Conservation (phyloP, 1,284 basidiomycete species). For the Albatrellus sp. region DNA sequence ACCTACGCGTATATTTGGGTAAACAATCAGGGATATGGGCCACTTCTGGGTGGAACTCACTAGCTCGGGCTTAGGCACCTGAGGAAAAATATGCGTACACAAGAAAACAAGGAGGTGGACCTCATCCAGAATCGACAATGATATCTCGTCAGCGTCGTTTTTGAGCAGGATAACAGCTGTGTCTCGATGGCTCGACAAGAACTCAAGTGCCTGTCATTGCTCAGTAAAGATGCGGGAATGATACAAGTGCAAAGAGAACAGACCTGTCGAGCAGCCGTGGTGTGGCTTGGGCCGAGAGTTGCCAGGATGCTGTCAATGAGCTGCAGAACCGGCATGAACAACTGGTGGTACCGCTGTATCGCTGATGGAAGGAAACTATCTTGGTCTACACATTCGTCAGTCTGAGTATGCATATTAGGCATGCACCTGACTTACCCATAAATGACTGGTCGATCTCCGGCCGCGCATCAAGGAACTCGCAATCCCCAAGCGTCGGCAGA, state of each 20-base stretch:
- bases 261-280: slow-evolving; percentile 57
- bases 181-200: slow-evolving; percentile 69
- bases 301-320: slow-evolving; percentile 61
- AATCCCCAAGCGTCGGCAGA: slow-evolving; percentile 71
- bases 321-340: slow-evolving; percentile 79
- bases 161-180: slow-evolving; percentile 72
- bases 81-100: slow-evolving; percentile 51
- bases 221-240: slow-evolving; percentile 1
- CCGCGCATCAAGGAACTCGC: slow-evolving; percentile 77
- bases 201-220: slow-evolving; percentile 48
- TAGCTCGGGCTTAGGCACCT: slow-evolving; percentile 66
- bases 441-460: slow-evolving; percentile 75
- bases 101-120: slow-evolving; percentile 66
- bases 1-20: slow-evolving; percentile 23
- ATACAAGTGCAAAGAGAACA: background rate
- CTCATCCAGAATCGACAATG: slow-evolving; percentile 60
- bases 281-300: slow-evolving; percentile 53
- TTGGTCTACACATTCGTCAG: slow-evolving; percentile 37
- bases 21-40: background rate
- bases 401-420: background rate
- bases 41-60: slow-evolving; percentile 27
- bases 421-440: slow-evolving; percentile 42
- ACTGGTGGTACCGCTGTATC: slow-evolving; percentile 79
- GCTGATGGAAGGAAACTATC: slow-evolving; percentile 83
- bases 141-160: slow-evolving; percentile 52